Evolutionary conservation across 306 rosid species (phyloP), one percentile per base, ranked within the genome.

Genomic region (Macrotyloma uniflorum): DNA sequence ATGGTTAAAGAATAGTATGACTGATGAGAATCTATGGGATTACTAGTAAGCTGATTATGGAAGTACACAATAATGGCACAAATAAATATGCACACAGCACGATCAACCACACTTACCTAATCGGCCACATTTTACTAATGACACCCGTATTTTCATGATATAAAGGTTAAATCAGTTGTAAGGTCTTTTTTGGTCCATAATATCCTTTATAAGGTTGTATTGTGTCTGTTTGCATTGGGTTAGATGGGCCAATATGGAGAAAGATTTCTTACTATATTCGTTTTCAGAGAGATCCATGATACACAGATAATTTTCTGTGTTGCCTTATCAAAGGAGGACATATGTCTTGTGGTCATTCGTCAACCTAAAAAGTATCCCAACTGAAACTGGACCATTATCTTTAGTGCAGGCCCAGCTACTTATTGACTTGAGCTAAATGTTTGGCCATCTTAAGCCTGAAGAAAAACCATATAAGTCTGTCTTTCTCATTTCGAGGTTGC

Each of bases 81-180:
- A n/a, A n/a, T 49, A 72, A 70, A 24, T 24, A 61, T 53, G 72
- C 26, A 43, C 35, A 53, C 35, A 40, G 13, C 55, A 69, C 49
- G 40, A 70, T 70, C 51, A 43, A 82, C 66, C 43, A 32, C 70
- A 72, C 47, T 55, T 54, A 63, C 58, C 69, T 65, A 51, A 26
- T 72, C 50, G 18, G 46, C 32, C 53, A 32, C 53, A 16, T 15
- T 30, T 61, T 70, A 47, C 43, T 42, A 47, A 59, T 43, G 22
- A 14, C 14, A 46, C 13, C 69, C 42, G 28, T 42, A 72, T 75
- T 16, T 40, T 73, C 57, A 61, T 78, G 24, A 47, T 49, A 23
- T 46, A 70, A 5, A 20, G 63, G 33, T 70, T 55, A 47, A 61
- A 49, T 70, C 66, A 2, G 64, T 28, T 28, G 40, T 24, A 58